Percentiles rank a stretch among this genome's conserved stretches.
Conservation (phyloP, 2,329 filamentous ascomycete species). For the Taxawa tesnikishii region DNA sequence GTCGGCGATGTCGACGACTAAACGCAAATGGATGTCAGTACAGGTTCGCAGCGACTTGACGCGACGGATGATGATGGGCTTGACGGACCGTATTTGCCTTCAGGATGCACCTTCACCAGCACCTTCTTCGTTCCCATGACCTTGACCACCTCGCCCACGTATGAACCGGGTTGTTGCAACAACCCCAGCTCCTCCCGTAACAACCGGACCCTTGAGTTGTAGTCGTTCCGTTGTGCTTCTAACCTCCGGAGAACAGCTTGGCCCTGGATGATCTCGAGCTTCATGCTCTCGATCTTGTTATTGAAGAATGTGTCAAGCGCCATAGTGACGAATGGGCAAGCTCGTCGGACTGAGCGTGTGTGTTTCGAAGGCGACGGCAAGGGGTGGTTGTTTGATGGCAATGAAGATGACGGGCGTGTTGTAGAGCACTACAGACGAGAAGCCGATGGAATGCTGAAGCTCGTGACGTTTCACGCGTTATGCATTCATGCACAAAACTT, state of each 20-base stretch:
- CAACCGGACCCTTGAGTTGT: slow-evolving; percentile 94
- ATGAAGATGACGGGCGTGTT: no score
- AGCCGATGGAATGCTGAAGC: no score
- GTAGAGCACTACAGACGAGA: no score
- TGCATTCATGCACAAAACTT: no score
- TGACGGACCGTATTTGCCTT: slow-evolving; percentile 92
- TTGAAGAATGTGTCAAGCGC: slow-evolving; percentile 98
- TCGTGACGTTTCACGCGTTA: no score
- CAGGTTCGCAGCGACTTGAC: no score
- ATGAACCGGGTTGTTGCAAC: slow-evolving; percentile 92
- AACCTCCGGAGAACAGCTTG: slow-evolving; percentile 89
- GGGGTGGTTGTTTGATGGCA: no score
- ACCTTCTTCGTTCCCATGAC: slow-evolving; percentile 99
- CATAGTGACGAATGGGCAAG: slow-evolving; percentile 60
- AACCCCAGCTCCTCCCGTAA: slow-evolving; percentile 90
- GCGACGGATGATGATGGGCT: background rate
- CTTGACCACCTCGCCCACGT: slow-evolving; percentile 99
- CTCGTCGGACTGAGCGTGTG: no score
- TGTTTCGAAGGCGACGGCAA: no score
- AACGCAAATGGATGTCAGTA: background rate
- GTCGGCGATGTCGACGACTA: slow-evolving; percentile 93
- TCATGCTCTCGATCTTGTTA: slow-evolving; percentile 99
- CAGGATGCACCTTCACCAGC: slow-evolving; percentile 94
- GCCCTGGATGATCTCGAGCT: slow-evolving; percentile 99
- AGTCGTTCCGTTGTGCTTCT: slow-evolving; percentile 97